Conservation (phyloP, 225 moss, liverwort and hornwort genomes). For the Neckera pumila region DNA sequence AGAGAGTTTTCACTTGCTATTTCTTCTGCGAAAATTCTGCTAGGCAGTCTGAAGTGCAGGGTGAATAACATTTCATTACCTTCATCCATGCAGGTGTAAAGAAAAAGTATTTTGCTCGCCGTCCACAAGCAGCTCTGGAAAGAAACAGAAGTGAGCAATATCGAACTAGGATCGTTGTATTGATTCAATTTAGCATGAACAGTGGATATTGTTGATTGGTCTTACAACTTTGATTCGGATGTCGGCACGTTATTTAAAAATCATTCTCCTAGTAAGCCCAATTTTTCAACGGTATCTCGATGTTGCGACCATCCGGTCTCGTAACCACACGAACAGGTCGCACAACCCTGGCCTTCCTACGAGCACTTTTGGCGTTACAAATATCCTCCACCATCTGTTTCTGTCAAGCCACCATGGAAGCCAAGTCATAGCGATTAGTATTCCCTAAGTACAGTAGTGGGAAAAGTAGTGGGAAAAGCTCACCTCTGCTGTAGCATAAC, state of each 20-base stretch:
- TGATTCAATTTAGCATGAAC: neutral
- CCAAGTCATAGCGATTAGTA: neutral
- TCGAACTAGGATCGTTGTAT: neutral
- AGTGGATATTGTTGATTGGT: neutral
- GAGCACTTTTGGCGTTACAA: constrained; percentile 25
- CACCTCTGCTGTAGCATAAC: neutral
- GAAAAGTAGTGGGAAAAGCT: neutral
- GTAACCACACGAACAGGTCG: constrained; percentile 19
- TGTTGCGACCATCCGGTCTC: constrained; percentile 8
- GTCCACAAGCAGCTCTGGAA: neutral
- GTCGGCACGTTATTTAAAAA: neutral
- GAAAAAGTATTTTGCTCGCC: neutral
- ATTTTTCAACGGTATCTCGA: constrained; percentile 20
- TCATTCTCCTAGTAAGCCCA: constrained; percentile 11
- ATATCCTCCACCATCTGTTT: constrained; percentile 28
- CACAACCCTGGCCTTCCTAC: neutral
- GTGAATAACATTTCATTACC: neutral
- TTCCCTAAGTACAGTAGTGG: neutral
- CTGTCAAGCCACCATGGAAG: neutral
- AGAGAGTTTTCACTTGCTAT: neutral
- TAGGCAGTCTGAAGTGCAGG: neutral
- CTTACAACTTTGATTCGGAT: neutral
- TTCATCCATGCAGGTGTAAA: neutral
- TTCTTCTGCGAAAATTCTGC: neutral
- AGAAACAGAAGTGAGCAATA: neutral